Evolutionary conservation across 768 basidiomycete species (phyloP), one percentile per base, ranked within the genome.

Genomic region (Hirschioporus abietinus): DNA sequence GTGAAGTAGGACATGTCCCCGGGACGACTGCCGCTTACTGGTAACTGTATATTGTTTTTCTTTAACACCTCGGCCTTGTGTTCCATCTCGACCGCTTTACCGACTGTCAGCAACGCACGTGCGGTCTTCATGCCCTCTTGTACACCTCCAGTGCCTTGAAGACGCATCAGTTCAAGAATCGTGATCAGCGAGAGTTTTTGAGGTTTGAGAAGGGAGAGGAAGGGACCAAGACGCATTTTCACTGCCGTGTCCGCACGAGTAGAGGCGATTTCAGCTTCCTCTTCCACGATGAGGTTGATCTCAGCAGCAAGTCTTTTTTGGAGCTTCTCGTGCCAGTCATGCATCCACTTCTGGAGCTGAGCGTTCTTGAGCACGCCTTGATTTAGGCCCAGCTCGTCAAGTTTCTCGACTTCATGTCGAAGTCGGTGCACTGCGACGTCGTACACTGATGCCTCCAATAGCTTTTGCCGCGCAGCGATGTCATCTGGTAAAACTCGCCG

Each of bases 61-160:
- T 83, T 86, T 78, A 88, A 89, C 73, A 93, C 87, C 73, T 91
- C 83, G 1, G 92, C 88, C 75, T 95, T 91, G 80, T 95, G 92
- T 79, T 99, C 96, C 63, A 86, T 83, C 78, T 99, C 96, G 36
- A 98, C 86, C 0, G 91, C 91, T 67, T 84, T 87, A 0, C 96
- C 96, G 24, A 98, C 84, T 0, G 83, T 76, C 24, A 97, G 78
- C 67, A 97, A 81, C 0, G 92, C 93, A 0, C 93, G 83, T 0
- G 95, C 84, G 0, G 93, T 90, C 77, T 97, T 96, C 89, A 96
- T 93, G 4, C 95, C 96, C 57, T 89, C 86, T 0, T 81, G 71
- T n/a, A 95, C 82, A 15, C 92, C 92, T 7, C 92, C 91, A 0
- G 84, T 81, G 7, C 91, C 89, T 35, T 89, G 86, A 12, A 95